phyloP scores from a whole-genome alignment of 495 filamentous ascomycete genomes.

The Talaromyces ruber region DNA sequence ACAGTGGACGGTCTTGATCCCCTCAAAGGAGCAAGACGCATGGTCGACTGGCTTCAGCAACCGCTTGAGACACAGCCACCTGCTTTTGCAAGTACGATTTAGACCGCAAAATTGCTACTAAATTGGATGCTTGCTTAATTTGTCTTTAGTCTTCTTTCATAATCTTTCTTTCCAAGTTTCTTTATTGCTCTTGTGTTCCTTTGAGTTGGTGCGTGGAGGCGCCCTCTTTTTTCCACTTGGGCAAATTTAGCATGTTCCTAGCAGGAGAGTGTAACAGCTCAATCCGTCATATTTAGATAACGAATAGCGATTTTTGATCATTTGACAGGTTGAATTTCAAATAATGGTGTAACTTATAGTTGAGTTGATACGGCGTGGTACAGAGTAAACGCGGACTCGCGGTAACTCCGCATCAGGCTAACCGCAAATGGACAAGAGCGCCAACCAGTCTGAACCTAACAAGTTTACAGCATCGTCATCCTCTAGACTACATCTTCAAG shows the following conservation, averaged over 20 bases:
- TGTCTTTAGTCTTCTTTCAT: neutral
- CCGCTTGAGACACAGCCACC: conserved; percentile 1
- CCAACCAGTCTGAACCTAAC: neutral
- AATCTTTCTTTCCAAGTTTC: neutral
- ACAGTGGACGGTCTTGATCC: conserved; percentile 3
- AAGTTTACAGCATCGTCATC: conserved; percentile 2
- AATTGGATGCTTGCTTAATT: too few species aligned
- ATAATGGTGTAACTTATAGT: neutral
- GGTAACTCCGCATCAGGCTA: neutral
- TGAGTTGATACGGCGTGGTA: too few species aligned
- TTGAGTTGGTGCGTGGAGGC: neutral
- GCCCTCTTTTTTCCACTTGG: neutral
- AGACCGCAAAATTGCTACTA: too few species aligned
- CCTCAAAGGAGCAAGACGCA: neutral
- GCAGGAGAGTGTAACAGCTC: neutral
- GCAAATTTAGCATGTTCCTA: neutral
- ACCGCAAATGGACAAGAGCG: neutral
- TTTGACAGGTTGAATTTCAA: neutral
- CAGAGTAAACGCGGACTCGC: neutral
- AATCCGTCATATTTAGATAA: neutral
- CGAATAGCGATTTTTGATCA: neutral
- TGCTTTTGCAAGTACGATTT: neutral
- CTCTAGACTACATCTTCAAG: neutral
- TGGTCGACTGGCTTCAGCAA: conserved; percentile 1
- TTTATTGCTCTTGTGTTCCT: neutral